Evolutionary conservation across 371 early-diverging fungal genomes (phyloP).

Genomic region (Mortierella sp.): DNA sequence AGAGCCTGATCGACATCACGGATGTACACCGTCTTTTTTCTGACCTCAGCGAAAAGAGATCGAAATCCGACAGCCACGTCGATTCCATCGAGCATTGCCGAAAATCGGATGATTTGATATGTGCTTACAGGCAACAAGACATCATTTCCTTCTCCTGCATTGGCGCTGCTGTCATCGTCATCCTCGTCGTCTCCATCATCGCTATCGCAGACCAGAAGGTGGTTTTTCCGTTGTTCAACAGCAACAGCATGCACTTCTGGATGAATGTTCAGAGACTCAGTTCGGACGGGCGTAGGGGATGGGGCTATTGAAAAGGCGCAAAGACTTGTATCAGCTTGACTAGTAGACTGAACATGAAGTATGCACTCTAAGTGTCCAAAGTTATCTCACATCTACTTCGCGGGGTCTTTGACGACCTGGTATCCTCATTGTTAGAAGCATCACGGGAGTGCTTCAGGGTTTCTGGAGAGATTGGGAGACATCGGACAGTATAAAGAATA

Average conservation of each 20-base stretch:
- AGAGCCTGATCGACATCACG: slow-evolving; percentile 12
- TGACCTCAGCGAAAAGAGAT: slow-evolving; percentile 13
- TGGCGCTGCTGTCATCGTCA: slow-evolving; percentile 5
- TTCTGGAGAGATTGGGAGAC: no score
- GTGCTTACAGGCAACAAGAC: slow-evolving; percentile 17
- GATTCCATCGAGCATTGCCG: slow-evolving; percentile 14
- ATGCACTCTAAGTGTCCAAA: slow-evolving; percentile 8
- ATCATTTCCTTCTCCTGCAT: slow-evolving; percentile 14
- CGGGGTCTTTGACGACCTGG: slow-evolving; percentile 11
- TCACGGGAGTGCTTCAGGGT: no score
- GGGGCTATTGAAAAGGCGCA: slow-evolving; percentile 8
- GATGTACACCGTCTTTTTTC: slow-evolving; percentile 16
- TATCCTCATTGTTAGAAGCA: slow-evolving; percentile 3
- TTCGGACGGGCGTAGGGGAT: slow-evolving; percentile 10
- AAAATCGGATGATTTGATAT: slow-evolving; percentile 11
- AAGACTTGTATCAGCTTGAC: slow-evolving; percentile 7
- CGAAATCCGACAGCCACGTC: slow-evolving; percentile 15
- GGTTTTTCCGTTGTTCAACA: slow-evolving; percentile 10
- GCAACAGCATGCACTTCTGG: slow-evolving; percentile 12
- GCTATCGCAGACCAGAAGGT: slow-evolving; percentile 6
- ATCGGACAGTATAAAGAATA: no score
- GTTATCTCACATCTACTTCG: slow-evolving; percentile 4
- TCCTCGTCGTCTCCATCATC: slow-evolving; percentile 3
- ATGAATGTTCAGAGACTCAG: slow-evolving; percentile 24
- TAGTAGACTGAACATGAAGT: slow-evolving; percentile 6